These are phyloP conservation scores for Dichotomocladium elegans DNA, from an alignment of 371 early-diverging fungal species.

Conservation along the genomic window DNA sequence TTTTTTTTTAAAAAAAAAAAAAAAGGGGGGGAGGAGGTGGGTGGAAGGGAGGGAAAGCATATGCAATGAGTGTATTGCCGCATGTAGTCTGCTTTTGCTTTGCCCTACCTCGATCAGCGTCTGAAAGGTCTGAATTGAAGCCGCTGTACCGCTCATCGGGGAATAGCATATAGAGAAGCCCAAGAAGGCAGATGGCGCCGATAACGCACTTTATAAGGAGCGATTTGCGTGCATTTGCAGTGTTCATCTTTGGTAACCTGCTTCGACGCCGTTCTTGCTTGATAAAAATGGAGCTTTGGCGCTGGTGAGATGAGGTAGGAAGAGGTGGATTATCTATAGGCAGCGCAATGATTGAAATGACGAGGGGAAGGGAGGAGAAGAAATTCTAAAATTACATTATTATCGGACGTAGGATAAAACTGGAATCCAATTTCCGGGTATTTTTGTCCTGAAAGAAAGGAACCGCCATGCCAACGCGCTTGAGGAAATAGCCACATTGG, in stretches of 20 bases:
- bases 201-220: conserved; percentile 8
- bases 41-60: no score
- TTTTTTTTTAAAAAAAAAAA: no score
- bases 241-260: conserved; percentile 23
- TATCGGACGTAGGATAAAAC: no score
- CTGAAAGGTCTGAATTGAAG: neutral
- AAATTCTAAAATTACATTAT: no score
- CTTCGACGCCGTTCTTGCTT: conserved; percentile 29
- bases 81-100: no score
- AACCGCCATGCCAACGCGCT: no score
- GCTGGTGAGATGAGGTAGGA: conserved; percentile 26
- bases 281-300: conserved; percentile 38
- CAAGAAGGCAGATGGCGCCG: conserved; percentile 4
- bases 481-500: no score
- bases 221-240: conserved; percentile 19
- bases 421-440: no score
- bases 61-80: no score
- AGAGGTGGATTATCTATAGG: neutral
- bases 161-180: conserved; percentile 17
- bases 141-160: conserved; percentile 8
- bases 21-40: no score
- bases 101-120: neutral
- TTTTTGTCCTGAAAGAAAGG: no score
- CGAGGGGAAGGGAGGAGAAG: neutral
- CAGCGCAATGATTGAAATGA: conserved; percentile 3